Evolutionary conservation across 306 rosid genomes (phyloP), one percentile per base, ranked within the genome.

Genomic region (Biancaea sappan): DNA sequence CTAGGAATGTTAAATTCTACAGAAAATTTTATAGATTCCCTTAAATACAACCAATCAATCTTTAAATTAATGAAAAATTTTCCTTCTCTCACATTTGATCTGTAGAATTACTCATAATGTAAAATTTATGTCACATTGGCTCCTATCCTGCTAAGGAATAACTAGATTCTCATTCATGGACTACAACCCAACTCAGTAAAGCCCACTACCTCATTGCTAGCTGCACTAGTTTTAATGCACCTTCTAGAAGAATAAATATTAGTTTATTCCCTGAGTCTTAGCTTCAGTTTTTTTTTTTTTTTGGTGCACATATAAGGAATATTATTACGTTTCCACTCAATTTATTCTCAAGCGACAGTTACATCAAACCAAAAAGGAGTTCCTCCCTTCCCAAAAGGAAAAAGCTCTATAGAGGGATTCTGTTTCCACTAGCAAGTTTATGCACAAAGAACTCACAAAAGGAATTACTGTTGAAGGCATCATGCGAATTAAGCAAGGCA

Each of bases 321-420:
- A 80, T 73, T 58, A 77, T 78, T 73, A 69, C 63, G 69, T 70
- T 77, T 66, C 69, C 80, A 80, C 77, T 80, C 48, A 69, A 61
- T 56, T 63, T 73, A 84, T 80, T 66, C 82, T 64, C 56, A 56
- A 56, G 71, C 58, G 75, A 73, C 76, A 73, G 3, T 62, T 62
- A 48, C 75, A 60, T 64, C 70, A 77, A 25, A 57, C 48, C 40
- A 43, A 81, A 84, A 79, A 78, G 32, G 50, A 58, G 75, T 69
- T 80, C 71, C 78, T 56, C 32, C 53, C n/a, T 16, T 11, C 50
- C 19, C 31, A 11, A 61, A 31, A 65, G 63, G 61, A 70, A 68
- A 37, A 22, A 63, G 31, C 59, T 66, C 56, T 51, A 43, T 60
- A 38, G 54, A 7, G 73, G 48, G 83, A 81, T 84, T 77, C 88